These are phyloP conservation scores for Candida alai DNA, from an alignment of 805 yeast species.

Conservation along the genomic window DNA sequence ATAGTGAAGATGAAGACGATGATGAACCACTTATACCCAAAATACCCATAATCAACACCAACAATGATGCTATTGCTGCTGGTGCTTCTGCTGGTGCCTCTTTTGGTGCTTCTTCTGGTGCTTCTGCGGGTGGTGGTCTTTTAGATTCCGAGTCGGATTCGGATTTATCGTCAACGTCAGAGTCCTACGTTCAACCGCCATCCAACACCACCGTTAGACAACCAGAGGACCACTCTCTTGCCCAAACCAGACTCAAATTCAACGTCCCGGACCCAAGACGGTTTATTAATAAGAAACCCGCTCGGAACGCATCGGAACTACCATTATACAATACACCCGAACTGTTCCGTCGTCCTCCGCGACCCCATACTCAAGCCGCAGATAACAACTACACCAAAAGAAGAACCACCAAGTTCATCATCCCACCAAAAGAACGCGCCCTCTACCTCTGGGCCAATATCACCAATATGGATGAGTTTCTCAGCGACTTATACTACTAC, in stretches of 20 bases:
- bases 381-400: slow-evolving; percentile 9
- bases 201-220: slow-evolving; percentile 1
- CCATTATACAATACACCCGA: slow-evolving; percentile 9
- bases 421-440: slow-evolving; percentile 64
- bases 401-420: slow-evolving; percentile 17
- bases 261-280: slow-evolving; percentile 2
- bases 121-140: slow-evolving; percentile 11
- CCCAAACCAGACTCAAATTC: slow-evolving; percentile 6
- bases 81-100: too few relatives aligned
- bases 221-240: not conserved
- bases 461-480: slow-evolving; percentile 81
- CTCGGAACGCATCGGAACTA: not conserved
- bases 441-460: slow-evolving; percentile 97
- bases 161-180: slow-evolving; percentile 25
- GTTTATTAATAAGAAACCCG: not conserved
- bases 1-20: slow-evolving; percentile 5
- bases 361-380: not conserved
- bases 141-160: slow-evolving; percentile 33
- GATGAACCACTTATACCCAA: slow-evolving; percentile 1
- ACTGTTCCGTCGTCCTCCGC: slow-evolving; percentile 11
- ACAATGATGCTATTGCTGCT: not conserved
- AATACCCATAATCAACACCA: slow-evolving; percentile 7
- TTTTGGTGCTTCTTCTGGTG: too few relatives aligned
- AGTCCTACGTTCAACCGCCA: slow-evolving; percentile 8
- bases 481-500: slow-evolving; percentile 78